Base-by-base conservation (phyloP, 2,329 filamentous ascomycete genomes). In the Calonectria fujianensis region DNA sequence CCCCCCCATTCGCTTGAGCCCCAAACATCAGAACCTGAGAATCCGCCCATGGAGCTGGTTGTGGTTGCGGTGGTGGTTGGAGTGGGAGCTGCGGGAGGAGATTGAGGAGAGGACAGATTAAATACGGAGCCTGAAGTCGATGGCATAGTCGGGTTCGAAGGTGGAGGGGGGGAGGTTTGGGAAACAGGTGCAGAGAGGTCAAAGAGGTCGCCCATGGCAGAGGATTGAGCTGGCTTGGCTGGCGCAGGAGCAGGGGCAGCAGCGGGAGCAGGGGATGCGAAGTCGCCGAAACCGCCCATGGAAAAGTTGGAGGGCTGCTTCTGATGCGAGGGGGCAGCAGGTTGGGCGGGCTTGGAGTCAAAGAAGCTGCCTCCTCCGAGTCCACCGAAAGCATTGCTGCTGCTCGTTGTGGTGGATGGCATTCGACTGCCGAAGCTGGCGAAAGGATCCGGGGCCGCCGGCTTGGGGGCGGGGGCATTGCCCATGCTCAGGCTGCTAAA, bases 1-100 rank as follows among this genome's bases (percentile, higher is more conserved):
- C 93, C 86, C 4, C 91, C 90, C 97, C 97, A 99, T 4, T 95
- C 96, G 84, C 96, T 95, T 73, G 91, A 91, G 59, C 95, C 96
- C 95, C 96, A 98, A 0, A 96, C 93, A 82, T 98, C 95, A 73
- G 94, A 86, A 69, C 86, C 86, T 2, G 86, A 88, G 73, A 88
- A 83, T 68, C 82, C 86, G 67, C 84, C 85, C 83, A 86, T 75
- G 76, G 85, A 76, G 82, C 83, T 74, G 78, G 85, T 84, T 67
- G 82, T 76, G 18, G 82, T 76, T 31, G 70, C 54, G 11, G 80
- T 75, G 74, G 84, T 80, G 4, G 86, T 80, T 7, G 85, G 80
- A 3, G 89, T 82, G 31, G 88, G 82, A 9, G 88, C 82, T 2
- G 87, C 83, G 0, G 89, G 83, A 76, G 89, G 89, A 78, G 81